Base-by-base conservation (phyloP, 768 basidiomycete genomes). In the Suillus subaureus region DNA sequence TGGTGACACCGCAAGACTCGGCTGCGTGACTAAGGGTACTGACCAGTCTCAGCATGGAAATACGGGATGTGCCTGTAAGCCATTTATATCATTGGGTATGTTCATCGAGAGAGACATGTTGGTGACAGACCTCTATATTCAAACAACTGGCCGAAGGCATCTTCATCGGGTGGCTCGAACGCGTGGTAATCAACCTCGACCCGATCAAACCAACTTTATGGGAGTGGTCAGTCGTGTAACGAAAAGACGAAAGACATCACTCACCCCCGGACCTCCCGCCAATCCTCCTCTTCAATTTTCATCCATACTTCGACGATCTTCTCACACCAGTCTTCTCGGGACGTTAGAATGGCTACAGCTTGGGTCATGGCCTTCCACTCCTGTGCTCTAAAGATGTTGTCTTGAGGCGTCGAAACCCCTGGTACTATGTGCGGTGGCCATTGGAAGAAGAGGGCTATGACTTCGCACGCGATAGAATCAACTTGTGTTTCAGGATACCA, bases 401-500 rank as follows among this genome's bases (percentile, higher is more conserved):
- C 64, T 61, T 66, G 61, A 21, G 64, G 66, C n/a, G 69, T 60
- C 9, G 60, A 62, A n/a, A 77, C 69, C 1, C 73, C 75, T 8
- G 73, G 71, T 11, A 76, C 65, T 9, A 66, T 56, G 33, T 69
- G 61, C 12, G 69, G 23, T 1, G 76, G 66, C 57, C 69, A 69
- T 23, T 68, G 66, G 39, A 78, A 68, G 35, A 79, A 55, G 49
- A 75, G 61, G 2, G 71, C 61, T 7, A 79, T 33, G 3, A 66
- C 56, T 62, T 78, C 76, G 43, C 66, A 69, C 15, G 73, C 69
- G 6, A 72, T 62, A 21, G 73, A 70, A 55, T 71, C 69, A 6
- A 69, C 66, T 21, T 69, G 55, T 6, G 67, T 69, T 65, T 76
- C 71, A 13, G 76, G 74, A 62, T 78, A 76, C 71, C 71, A 77